These are phyloP conservation scores for Trypanosoma vivax DNA, from an alignment of 208 protist genomes.

Conservation along the genomic window DNA sequence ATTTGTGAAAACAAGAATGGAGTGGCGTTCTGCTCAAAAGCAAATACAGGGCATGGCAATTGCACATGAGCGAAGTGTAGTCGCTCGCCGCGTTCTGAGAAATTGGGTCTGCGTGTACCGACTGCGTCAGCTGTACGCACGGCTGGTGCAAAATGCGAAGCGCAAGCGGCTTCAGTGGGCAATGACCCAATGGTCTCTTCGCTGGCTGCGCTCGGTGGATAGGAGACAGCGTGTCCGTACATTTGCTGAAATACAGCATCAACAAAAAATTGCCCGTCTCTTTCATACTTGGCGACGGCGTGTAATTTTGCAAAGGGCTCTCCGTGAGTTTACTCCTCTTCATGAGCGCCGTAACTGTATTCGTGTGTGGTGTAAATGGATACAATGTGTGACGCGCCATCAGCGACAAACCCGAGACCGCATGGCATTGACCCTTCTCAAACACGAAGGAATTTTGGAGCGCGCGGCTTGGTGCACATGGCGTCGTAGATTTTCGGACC, in stretches of 20 bases:
- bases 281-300: slow-evolving; percentile 3
- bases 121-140: not conserved
- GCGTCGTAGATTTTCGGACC: not conserved
- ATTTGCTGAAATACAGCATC: not conserved
- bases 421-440: not conserved
- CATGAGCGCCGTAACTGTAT: not conserved
- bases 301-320: not conserved
- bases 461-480: not conserved
- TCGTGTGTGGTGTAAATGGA: slow-evolving; percentile 5
- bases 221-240: slow-evolving; percentile 1
- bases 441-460: not conserved
- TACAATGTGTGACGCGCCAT: not conserved
- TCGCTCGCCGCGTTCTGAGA: not conserved
- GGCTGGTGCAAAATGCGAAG: not conserved
- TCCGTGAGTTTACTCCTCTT: not conserved
- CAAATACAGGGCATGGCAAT: not conserved
- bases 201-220: not conserved
- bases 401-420: not conserved
- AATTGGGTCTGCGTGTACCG: slow-evolving; percentile 1
- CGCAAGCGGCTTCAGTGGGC: not conserved
- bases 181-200: not conserved
- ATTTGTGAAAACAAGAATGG: not conserved
- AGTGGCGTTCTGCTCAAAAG: not conserved
- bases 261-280: not conserved
- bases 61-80: not conserved